phyloP scores from a whole-genome alignment of 805 yeast species.

The Candida pseudoglaebosa region DNA sequence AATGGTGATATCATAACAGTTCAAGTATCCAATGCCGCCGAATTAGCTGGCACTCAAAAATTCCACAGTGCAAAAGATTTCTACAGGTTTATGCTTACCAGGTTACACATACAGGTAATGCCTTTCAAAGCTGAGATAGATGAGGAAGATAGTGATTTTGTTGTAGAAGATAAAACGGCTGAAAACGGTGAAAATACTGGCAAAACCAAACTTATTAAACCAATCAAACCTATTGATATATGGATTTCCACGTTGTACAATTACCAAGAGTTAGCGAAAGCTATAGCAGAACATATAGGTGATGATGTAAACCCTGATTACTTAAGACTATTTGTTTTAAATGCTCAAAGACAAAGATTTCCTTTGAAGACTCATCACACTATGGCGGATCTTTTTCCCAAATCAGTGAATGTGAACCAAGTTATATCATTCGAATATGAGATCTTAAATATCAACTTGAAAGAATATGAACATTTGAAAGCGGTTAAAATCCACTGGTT shows the following conservation, averaged over 20 bases:
- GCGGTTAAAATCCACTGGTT: conserved; percentile 68
- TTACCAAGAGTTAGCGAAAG: conserved; percentile 58
- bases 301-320: conserved; percentile 50
- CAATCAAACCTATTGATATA: conserved; percentile 43
- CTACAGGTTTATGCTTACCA: conserved; percentile 53
- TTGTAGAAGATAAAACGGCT: conserved; percentile 23
- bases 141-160: conserved; percentile 47
- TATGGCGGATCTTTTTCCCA: conserved; percentile 40
- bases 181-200: conserved; percentile 14
- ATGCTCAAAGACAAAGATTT: conserved; percentile 52
- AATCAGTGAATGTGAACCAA: conserved; percentile 42
- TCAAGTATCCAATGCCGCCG: conserved; percentile 21
- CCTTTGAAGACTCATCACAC: conserved; percentile 37
- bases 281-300: conserved; percentile 50
- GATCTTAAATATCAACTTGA: conserved; percentile 65
- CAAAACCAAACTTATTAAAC: conserved; percentile 15
- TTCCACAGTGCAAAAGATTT: conserved; percentile 37
- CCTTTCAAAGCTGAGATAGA: conserved; percentile 43
- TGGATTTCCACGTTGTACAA: conserved; percentile 65
- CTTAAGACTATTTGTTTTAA: conserved; percentile 62
- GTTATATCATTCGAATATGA: conserved; percentile 63
- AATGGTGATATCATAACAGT: conserved; percentile 64
- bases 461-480: conserved; percentile 74
- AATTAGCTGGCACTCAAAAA: conserved; percentile 13
- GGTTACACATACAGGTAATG: conserved; percentile 55